Conservation (phyloP, 1,284 basidiomycete genomes). For the Sporisorium sorghi region DNA sequence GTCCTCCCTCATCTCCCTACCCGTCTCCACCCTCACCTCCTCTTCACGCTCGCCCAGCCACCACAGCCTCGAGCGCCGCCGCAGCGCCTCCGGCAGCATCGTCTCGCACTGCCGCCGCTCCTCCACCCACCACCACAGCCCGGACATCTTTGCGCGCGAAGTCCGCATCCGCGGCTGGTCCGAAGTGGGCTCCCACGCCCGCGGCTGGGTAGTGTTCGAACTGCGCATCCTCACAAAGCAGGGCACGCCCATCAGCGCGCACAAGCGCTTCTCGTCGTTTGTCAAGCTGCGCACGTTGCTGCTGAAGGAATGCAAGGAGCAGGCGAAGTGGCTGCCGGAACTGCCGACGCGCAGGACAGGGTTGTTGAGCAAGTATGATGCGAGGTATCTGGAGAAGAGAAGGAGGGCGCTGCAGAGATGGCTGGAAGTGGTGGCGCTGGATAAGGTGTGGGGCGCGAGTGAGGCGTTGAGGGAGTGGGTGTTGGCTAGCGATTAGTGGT, state of each 20-base stretch:
- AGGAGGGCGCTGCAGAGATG: slow-evolving; percentile 59
- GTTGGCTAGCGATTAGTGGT: slow-evolving; percentile 39
- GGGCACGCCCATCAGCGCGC: slow-evolving; percentile 44
- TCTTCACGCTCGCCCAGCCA: slow-evolving; percentile 36
- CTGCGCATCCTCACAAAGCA: slow-evolving; percentile 52
- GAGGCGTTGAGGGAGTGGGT: slow-evolving; percentile 52
- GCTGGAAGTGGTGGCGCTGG: slow-evolving; percentile 54
- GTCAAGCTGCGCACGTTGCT: slow-evolving; percentile 37
- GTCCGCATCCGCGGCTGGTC: slow-evolving; percentile 61
- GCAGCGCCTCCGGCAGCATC: slow-evolving; percentile 13
- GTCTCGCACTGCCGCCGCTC: slow-evolving; percentile 14
- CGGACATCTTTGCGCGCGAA: slow-evolving; percentile 50
- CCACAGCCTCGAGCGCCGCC: slow-evolving; percentile 32
- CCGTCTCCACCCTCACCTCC: slow-evolving; percentile 40
- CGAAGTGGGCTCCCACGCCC: slow-evolving; percentile 52
- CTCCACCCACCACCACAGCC: not conserved
- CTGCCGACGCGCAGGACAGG: slow-evolving; percentile 53
- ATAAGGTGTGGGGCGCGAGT: slow-evolving; percentile 55
- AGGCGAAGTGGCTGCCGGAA: slow-evolving; percentile 43
- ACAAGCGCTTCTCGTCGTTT: slow-evolving; percentile 54
- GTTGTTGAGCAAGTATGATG: slow-evolving; percentile 60
- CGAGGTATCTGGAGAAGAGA: slow-evolving; percentile 57
- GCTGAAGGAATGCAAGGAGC: slow-evolving; percentile 34
- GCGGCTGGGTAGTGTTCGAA: slow-evolving; percentile 64
- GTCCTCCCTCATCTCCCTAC: slow-evolving; percentile 44